Evolutionary conservation across 2,329 filamentous ascomycete species (phyloP).

Genomic region (Trichoderma aggressivum): DNA sequence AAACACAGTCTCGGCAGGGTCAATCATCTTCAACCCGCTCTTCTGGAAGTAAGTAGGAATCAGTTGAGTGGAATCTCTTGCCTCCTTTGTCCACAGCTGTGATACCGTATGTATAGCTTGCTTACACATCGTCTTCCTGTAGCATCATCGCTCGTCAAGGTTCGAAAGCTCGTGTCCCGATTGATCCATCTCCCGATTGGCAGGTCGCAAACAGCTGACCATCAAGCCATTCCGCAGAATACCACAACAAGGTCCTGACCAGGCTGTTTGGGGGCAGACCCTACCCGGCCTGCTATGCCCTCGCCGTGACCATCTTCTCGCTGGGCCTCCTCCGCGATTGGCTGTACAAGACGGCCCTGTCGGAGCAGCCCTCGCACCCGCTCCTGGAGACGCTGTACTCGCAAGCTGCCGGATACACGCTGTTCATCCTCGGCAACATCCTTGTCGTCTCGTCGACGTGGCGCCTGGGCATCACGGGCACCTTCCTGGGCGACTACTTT

Average conservation of each 20-base stretch:
- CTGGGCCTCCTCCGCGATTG: slow-evolving; percentile 85
- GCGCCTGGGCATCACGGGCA: slow-evolving; percentile 89
- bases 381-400: slow-evolving; percentile 59
- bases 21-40: slow-evolving; percentile 94
- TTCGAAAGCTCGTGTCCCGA: slow-evolving; percentile 32
- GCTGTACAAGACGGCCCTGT: slow-evolving; percentile 81
- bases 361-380: slow-evolving; percentile 70
- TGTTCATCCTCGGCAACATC: slow-evolving; percentile 74
- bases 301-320: slow-evolving; percentile 85
- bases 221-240: slow-evolving; percentile 57
- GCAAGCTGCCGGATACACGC: slow-evolving; percentile 63
- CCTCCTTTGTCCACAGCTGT: not conserved
- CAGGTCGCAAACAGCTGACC: slow-evolving; percentile 19
- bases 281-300: slow-evolving; percentile 79
- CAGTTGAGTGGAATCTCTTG: slow-evolving; percentile 25
- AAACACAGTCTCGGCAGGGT: slow-evolving; percentile 67
- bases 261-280: slow-evolving; percentile 78
- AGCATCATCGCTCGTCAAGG: slow-evolving; percentile 83
- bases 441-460: slow-evolving; percentile 88
- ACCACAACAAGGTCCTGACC: slow-evolving; percentile 84
- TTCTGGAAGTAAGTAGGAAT: slow-evolving; percentile 88
- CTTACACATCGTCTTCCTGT: slow-evolving; percentile 33
- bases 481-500: slow-evolving; percentile 97
- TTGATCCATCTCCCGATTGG: not conserved
- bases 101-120: not conserved